These are phyloP conservation scores for Sporothrix phasma DNA, from an alignment of 2,329 filamentous ascomycete genomes.

Conservation along the genomic window DNA sequence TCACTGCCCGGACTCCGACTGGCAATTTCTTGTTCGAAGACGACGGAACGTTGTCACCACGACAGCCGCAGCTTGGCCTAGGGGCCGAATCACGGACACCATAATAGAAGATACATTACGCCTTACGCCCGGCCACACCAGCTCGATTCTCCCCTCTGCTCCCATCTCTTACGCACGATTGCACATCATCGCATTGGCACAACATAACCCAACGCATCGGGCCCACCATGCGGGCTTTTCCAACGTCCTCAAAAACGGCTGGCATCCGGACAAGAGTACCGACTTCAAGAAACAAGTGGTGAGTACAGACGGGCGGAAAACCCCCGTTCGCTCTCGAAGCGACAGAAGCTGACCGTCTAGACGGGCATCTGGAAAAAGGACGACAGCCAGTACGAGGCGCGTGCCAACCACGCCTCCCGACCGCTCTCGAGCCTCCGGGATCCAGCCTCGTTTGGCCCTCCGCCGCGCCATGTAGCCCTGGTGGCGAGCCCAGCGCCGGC, in stretches of 20 bases:
- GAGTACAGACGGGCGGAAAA: constrained; percentile 20
- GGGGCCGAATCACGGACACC: not conserved
- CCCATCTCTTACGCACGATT: not conserved
- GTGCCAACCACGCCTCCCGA: constrained; percentile 33
- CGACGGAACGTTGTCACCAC: not conserved
- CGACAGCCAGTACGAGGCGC: constrained; percentile 22
- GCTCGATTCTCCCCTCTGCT: not conserved
- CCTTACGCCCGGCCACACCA: not conserved
- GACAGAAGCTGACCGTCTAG: constrained; percentile 6
- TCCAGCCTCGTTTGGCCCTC: constrained; percentile 67
- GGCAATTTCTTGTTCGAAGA: not conserved
- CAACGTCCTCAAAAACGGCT: constrained; percentile 26
- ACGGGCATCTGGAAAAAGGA: constrained; percentile 25
- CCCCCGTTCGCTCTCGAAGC: not conserved
- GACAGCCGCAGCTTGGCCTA: not conserved
- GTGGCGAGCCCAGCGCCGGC: constrained; percentile 18
- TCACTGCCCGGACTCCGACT: not conserved
- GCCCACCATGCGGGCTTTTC: constrained; percentile 33
- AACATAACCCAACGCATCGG: not conserved
- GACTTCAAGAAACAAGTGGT: constrained; percentile 38
- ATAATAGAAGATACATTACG: not conserved
- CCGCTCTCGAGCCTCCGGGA: constrained; percentile 66
- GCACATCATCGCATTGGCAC: not conserved
- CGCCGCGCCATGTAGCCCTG: constrained; percentile 51
- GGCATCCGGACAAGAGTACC: constrained; percentile 40